Evolutionary conservation across 148 eudicot genomes (phyloP).

Genomic region (Heliamphora exappendiculata): DNA sequence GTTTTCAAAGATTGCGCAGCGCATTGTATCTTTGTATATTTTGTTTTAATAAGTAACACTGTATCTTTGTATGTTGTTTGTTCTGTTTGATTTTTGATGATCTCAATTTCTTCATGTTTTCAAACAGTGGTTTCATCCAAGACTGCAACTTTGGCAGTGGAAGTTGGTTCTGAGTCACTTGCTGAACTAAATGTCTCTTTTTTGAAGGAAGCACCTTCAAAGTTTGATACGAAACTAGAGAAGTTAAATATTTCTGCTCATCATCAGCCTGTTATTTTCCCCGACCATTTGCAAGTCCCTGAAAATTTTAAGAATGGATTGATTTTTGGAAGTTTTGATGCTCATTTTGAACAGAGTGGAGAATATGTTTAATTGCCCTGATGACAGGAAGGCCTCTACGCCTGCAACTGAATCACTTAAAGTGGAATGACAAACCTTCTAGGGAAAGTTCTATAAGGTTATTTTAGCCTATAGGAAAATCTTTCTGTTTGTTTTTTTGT

Average conservation of each 20-base stretch:
- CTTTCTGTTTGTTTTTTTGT: neutral
- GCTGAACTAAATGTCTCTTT: conserved; percentile 18
- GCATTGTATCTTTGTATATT: neutral
- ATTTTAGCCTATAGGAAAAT: conserved; percentile 11
- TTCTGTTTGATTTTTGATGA: neutral
- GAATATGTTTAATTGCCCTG: neutral
- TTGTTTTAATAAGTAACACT: too few species aligned
- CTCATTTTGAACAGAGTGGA: conserved; percentile 21
- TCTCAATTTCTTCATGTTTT: neutral
- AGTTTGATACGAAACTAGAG: conserved; percentile 37
- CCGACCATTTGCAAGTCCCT: conserved; percentile 67
- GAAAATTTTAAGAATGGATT: conserved; percentile 47
- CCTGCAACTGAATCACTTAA: conserved; percentile 18
- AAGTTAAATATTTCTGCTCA: conserved; percentile 33
- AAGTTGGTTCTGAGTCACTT: conserved; percentile 12
- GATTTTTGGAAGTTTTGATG: conserved; percentile 69
- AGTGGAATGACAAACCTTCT: conserved; percentile 20
- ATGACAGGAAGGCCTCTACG: conserved; percentile 16
- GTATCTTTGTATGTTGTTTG: neutral
- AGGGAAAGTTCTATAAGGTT: conserved; percentile 35
- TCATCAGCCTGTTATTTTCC: conserved; percentile 56
- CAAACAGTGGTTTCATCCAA: conserved; percentile 18
- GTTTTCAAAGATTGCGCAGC: neutral
- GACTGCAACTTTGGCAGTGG: conserved; percentile 8
- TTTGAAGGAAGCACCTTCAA: conserved; percentile 32